These are phyloP conservation scores for Lentinula sp. DNA, from an alignment of 768 basidiomycete species.

Conservation along the genomic window DNA sequence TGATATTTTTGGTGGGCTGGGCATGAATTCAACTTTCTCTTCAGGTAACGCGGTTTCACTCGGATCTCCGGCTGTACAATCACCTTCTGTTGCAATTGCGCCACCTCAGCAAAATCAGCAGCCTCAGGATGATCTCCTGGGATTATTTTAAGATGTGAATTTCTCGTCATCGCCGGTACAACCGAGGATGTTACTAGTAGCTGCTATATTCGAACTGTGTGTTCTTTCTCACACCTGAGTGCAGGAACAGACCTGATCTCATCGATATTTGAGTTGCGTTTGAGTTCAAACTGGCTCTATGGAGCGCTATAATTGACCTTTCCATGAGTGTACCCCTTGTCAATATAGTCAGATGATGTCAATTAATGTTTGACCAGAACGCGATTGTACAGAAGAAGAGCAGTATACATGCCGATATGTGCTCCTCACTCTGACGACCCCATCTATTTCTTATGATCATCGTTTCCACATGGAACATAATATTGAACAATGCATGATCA, in stretches of 20 bases:
- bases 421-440: neutral
- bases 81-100: conserved; percentile 20
- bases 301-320: neutral
- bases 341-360: neutral
- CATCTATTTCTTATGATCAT: neutral
- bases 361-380: neutral
- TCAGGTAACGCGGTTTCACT: conserved; percentile 13
- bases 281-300: neutral
- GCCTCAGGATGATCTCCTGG: conserved; percentile 42
- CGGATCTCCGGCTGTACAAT: conserved; percentile 18
- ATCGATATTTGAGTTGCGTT: neutral
- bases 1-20: conserved; percentile 10
- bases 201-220: neutral
- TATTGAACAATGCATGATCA: neutral
- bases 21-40: conserved; percentile 5
- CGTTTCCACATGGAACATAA: neutral
- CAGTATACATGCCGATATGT: neutral
- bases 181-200: neutral
- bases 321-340: no score
- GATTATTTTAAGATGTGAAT: conserved; percentile 34
- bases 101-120: conserved; percentile 12
- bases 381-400: neutral
- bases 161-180: neutral
- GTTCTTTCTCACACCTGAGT: neutral
- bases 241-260: neutral